Evolutionary conservation across 495 filamentous ascomycete genomes (phyloP), one percentile per base, ranked within the genome.

Genomic region (Penicillium mononematosum): DNA sequence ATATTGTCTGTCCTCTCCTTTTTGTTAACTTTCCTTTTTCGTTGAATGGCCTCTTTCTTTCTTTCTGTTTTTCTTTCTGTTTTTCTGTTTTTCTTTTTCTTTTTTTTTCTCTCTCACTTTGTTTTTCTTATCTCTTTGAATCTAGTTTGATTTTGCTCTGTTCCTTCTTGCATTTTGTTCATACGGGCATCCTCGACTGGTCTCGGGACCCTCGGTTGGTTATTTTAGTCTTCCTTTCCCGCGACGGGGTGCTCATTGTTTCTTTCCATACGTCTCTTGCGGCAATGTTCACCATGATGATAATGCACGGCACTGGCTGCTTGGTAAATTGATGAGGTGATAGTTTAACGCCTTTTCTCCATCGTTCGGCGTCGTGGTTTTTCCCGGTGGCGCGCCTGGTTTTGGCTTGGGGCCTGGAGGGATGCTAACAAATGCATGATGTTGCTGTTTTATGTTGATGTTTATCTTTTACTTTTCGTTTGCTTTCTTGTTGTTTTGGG

Each of bases 301-400:
- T 53, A 62, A 64, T 62, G 56, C 65, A 54, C 53, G 34, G 62
- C 53, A 56, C 59, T 50, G 56, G 56, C 42, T 50, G 59, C 56
- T 61, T 29, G 56, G 58, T 60, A 58, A 55, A 62, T 53, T 58
- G 50, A 63, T 32, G 50, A 58, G 44, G 61, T 45, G 44, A 32
- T 54, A 22, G 34, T 56, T 61, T 49, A 19, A 39, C 27, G 20
- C 29, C 46, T 56, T 46, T 45, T 56, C 60, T 64, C 59, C 65
- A 68, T 68, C 60, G 52, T 62, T 66, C 50, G 65, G 65, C 65
- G 65, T 68, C 59, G 47, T 58, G 63, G 56, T 61, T 46, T 32
- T 58, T 59, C 34, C 58, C 53, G 59, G 48, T 55, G 34, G 20
- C 29, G 45, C 51, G 34, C 20, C 46, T 59, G 54, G 55, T 62